Percentiles rank a stretch among this genome's conserved stretches.
phyloP scores from a whole-genome alignment of 2,329 filamentous ascomycete genomes.

The Hymenoscyphus occultus region DNA sequence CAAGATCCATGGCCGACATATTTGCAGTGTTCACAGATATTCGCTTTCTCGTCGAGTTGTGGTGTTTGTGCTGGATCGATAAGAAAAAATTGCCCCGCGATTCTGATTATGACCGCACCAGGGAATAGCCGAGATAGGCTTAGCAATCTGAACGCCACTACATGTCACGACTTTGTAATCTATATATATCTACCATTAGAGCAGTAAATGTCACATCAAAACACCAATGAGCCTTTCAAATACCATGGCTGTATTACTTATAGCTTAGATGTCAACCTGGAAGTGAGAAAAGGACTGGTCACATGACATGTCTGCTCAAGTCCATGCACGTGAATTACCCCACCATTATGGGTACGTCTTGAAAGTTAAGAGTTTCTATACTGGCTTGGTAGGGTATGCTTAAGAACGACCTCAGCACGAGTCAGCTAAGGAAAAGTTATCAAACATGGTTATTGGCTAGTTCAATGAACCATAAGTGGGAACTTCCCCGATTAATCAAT shows the following conservation, averaged over 20 bases:
- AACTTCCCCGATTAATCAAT: neutral
- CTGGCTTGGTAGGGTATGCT: neutral
- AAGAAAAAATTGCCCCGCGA: slow-evolving; percentile 32
- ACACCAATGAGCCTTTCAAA: too few relatives aligned
- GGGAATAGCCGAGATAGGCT: slow-evolving; percentile 12
- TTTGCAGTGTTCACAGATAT: slow-evolving; percentile 31
- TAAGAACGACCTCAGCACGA: neutral
- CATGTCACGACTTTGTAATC: neutral
- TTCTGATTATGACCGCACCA: slow-evolving; percentile 11
- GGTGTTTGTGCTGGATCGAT: slow-evolving; percentile 23
- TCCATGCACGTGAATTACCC: neutral
- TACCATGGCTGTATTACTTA: neutral
- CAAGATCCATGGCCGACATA: slow-evolving; percentile 59
- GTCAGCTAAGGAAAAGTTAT: neutral
- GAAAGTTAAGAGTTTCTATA: neutral
- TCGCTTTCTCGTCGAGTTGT: slow-evolving; percentile 17
- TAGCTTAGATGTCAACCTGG: neutral
- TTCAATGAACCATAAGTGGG: neutral
- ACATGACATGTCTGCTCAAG: neutral
- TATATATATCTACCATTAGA: neutral
- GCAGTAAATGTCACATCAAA: too few relatives aligned
- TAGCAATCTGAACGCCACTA: slow-evolving; percentile 20
- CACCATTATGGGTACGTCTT: neutral
- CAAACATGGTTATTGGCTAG: neutral
- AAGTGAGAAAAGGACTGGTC: neutral